phyloP scores from a whole-genome alignment of 2,329 filamentous ascomycete species.

The Fusarium haematococcum region DNA sequence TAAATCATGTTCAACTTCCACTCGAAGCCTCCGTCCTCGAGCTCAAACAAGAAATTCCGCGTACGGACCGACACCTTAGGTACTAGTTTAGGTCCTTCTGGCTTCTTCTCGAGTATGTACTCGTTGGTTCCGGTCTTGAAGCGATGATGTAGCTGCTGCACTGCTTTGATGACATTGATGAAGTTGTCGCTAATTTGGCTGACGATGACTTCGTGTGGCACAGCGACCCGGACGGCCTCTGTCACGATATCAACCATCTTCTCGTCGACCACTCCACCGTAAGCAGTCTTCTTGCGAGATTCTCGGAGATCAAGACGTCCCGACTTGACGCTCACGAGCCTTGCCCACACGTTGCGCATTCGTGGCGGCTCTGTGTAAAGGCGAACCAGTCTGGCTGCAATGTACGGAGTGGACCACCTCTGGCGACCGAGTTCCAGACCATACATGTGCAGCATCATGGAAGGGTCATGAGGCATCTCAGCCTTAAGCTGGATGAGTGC shows the following conservation, averaged over 20 bases:
- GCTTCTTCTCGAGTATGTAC: slow-evolving; percentile 86
- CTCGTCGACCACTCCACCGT: slow-evolving; percentile 73
- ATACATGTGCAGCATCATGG: slow-evolving; percentile 90
- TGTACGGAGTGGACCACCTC: slow-evolving; percentile 86
- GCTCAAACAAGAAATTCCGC: slow-evolving; percentile 86
- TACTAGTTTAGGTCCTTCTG: slow-evolving; percentile 86
- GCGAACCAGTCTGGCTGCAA: slow-evolving; percentile 81
- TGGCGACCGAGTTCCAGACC: slow-evolving; percentile 85
- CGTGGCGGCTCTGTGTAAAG: slow-evolving; percentile 89
- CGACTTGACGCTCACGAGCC: slow-evolving; percentile 85
- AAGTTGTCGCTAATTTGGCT: slow-evolving; percentile 95
- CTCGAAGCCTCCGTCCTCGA: slow-evolving; percentile 96
- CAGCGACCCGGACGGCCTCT: slow-evolving; percentile 87
- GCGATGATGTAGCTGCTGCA: slow-evolving; percentile 90
- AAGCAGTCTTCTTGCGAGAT: slow-evolving; percentile 74
- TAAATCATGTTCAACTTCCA: slow-evolving; percentile 98
- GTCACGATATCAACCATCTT: slow-evolving; percentile 85
- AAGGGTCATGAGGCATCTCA: slow-evolving; percentile 88
- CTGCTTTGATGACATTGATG: slow-evolving; percentile 86
- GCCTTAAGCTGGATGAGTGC: slow-evolving; percentile 89
- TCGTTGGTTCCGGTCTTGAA: slow-evolving; percentile 90
- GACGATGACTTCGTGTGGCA: slow-evolving; percentile 92
- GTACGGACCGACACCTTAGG: slow-evolving; percentile 87
- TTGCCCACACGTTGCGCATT: slow-evolving; percentile 85
- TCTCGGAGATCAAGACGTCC: slow-evolving; percentile 85